Evolutionary conservation across 352 stramenopile species (phyloP).

Genomic region (Phytophthora citricola): DNA sequence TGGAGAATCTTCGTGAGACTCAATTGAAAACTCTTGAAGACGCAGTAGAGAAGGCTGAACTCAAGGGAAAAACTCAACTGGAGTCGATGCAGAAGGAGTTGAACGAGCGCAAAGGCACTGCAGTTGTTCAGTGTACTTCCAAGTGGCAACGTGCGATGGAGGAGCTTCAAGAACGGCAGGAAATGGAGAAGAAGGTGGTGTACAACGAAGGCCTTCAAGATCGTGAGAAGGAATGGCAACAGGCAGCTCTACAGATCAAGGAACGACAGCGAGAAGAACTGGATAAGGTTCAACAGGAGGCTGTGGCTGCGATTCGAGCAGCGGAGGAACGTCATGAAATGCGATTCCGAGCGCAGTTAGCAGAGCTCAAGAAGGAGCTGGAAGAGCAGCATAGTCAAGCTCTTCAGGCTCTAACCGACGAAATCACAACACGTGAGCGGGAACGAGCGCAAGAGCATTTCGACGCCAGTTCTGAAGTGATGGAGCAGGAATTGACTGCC

Average conservation of each 20-base stretch:
- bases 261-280: conserved; percentile 77
- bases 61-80: conserved; percentile 42
- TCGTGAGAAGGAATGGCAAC: conserved; percentile 80
- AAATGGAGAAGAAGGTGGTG: conserved; percentile 62
- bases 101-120: conserved; percentile 62
- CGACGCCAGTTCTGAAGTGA: conserved; percentile 21
- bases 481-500: conserved; percentile 30
- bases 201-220: conserved; percentile 75
- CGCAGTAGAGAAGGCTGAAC: conserved; percentile 40
- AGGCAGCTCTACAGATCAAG: conserved; percentile 76
- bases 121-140: conserved; percentile 66
- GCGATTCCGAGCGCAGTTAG: conserved; percentile 46
- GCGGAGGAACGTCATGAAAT: conserved; percentile 73
- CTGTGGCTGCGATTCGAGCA: conserved; percentile 65
- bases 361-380: conserved; percentile 39
- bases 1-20: conserved; percentile 29
- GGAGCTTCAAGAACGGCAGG: conserved; percentile 67
- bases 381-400: conserved; percentile 38
- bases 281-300: conserved; percentile 60
- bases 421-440: conserved; percentile 39
- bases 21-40: conserved; percentile 48
- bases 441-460: conserved; percentile 31
- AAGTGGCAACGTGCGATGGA: conserved; percentile 79
- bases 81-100: conserved; percentile 64
- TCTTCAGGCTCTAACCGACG: conserved; percentile 21